These are phyloP conservation scores for Chrysanthemum makinoi DNA, from an alignment of 129 eudicot genomes.

Conservation along the genomic window DNA sequence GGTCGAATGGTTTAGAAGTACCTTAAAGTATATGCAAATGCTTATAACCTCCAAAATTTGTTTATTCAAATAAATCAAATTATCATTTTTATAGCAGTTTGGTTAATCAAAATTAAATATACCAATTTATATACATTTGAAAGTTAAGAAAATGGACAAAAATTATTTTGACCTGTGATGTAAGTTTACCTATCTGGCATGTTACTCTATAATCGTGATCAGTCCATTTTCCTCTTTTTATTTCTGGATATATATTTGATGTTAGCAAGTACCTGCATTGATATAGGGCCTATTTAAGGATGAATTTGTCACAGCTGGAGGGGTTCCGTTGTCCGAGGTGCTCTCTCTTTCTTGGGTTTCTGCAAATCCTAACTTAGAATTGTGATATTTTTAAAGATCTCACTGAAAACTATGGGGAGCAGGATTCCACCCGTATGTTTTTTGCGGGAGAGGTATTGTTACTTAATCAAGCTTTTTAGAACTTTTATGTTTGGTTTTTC, in stretches of 20 bases:
- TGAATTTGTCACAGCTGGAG: slow-evolving; percentile 95
- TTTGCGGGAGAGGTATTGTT: slow-evolving; percentile 88
- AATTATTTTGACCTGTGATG: neutral
- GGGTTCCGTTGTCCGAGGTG: slow-evolving; percentile 91
- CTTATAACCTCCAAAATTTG: no score
- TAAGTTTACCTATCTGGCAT: neutral
- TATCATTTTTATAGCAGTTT: no score
- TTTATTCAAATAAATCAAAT: no score
- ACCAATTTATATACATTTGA: neutral
- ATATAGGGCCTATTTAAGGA: slow-evolving; percentile 87
- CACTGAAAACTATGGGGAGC: slow-evolving; percentile 84
- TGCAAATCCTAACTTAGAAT: neutral
- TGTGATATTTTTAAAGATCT: slow-evolving; percentile 45
- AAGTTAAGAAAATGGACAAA: slow-evolving; percentile 6
- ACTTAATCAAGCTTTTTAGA: slow-evolving; percentile 11
- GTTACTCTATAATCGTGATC: neutral
- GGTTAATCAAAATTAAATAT: no score
- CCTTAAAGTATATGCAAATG: neutral
- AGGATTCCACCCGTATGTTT: slow-evolving; percentile 51
- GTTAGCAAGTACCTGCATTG: neutral
- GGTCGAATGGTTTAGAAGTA: neutral
- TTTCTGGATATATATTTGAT: neutral
- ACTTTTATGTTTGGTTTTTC: slow-evolving; percentile 13
- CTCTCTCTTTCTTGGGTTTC: slow-evolving; percentile 14
- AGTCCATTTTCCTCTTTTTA: neutral